phyloP scores from a whole-genome alignment of 1,284 basidiomycete species.

The Cystobasidiaceae sp. region DNA sequence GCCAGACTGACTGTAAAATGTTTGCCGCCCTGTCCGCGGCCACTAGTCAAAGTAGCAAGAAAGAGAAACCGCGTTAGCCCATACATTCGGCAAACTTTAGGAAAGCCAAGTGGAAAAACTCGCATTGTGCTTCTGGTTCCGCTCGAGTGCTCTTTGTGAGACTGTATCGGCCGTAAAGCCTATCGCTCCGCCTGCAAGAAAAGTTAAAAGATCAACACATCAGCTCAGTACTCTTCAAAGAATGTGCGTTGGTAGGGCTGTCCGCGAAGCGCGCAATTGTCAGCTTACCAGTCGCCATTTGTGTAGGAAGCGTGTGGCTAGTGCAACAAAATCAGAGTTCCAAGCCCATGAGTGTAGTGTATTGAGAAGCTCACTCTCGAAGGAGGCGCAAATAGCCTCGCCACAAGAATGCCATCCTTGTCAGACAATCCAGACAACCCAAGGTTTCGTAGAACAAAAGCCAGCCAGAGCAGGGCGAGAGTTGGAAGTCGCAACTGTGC shows the following conservation, averaged over 20 bases:
- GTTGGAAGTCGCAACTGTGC: no score
- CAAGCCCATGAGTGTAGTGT: neutral
- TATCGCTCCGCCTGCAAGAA: conserved; percentile 36
- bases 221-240: no score
- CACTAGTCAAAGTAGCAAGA: no score
- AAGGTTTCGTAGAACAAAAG: no score
- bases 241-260: no score
- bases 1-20: conserved; percentile 32
- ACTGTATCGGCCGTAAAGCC: conserved; percentile 30
- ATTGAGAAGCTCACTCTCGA: conserved; percentile 7
- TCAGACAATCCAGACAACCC: no score
- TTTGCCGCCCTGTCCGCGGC: conserved; percentile 34
- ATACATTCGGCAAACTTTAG: no score
- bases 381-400: conserved; percentile 28
- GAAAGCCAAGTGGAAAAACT: no score
- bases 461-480: no score
- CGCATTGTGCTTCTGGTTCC: conserved; percentile 30
- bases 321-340: neutral
- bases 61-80: no score
- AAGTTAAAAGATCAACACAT: neutral
- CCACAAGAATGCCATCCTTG: conserved; percentile 25
- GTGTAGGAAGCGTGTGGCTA: conserved; percentile 37
- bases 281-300: conserved; percentile 37
- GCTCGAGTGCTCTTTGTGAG: conserved; percentile 7
- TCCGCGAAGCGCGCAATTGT: no score